These are phyloP conservation scores for Schizophyllum amplum DNA, from an alignment of 1,284 basidiomycete species.

Conservation along the genomic window DNA sequence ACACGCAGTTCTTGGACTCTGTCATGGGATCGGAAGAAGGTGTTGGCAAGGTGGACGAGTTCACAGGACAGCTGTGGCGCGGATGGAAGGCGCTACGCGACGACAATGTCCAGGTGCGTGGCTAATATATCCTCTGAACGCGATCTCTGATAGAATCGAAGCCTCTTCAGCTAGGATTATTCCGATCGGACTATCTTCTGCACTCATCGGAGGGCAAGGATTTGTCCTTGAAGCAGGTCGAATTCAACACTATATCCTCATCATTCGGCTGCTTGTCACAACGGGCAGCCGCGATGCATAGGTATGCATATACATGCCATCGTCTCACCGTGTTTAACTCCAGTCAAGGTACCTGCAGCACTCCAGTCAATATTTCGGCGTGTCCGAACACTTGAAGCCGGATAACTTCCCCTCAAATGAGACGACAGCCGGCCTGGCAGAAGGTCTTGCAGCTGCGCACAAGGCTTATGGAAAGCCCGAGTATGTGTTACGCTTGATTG, in stretches of 20 bases:
- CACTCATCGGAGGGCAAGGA: slow-evolving; percentile 41
- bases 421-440: slow-evolving; percentile 62
- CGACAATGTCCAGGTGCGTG: slow-evolving; percentile 34
- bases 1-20: slow-evolving; percentile 71
- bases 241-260: slow-evolving; percentile 95
- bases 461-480: slow-evolving; percentile 54
- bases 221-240: slow-evolving; percentile 81
- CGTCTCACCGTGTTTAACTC: slow-evolving; percentile 6
- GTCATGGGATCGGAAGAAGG: slow-evolving; percentile 75
- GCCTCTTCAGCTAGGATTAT: slow-evolving; percentile 86
- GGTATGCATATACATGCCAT: slow-evolving; percentile 34
- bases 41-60: slow-evolving; percentile 81
- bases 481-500: slow-evolving; percentile 26
- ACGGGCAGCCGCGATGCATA: slow-evolving; percentile 68
- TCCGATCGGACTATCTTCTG: slow-evolving; percentile 94
- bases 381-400: slow-evolving; percentile 44
- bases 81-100: slow-evolving; percentile 76
- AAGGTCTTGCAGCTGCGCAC: slow-evolving; percentile 79
- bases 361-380: slow-evolving; percentile 58
- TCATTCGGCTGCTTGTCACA: slow-evolving; percentile 86
- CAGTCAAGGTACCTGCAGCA: slow-evolving; percentile 65
- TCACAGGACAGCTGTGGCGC: slow-evolving; percentile 80
- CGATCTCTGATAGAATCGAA: slow-evolving; percentile 22
- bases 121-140: too few relatives aligned
- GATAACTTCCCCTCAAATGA: slow-evolving; percentile 71